Conservation (phyloP, 2,329 filamentous ascomycete species). For the Xylariaceae sp. region DNA sequence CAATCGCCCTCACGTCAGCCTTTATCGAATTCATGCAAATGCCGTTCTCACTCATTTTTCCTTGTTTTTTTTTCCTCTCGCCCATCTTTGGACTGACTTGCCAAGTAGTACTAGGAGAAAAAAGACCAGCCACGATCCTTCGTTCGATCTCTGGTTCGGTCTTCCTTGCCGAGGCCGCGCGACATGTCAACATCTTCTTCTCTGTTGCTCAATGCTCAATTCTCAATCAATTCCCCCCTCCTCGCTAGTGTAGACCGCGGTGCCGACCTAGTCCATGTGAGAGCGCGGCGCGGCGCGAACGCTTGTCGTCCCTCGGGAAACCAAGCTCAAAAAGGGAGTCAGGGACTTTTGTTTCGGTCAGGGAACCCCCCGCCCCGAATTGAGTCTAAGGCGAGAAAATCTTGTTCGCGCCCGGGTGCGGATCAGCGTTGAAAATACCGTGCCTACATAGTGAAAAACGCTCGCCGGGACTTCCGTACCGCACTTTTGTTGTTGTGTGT, state of each 20-base stretch:
- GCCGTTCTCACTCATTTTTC: neutral
- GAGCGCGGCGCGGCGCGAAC: too few relatives aligned
- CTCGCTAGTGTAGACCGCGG: too few relatives aligned
- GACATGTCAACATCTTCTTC: too few relatives aligned
- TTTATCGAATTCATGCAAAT: neutral
- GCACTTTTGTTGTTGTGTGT: too few relatives aligned
- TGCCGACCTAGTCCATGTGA: too few relatives aligned
- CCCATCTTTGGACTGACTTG: too few relatives aligned
- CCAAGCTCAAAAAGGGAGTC: neutral
- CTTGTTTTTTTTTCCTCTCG: neutral
- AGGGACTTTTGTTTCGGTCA: neutral
- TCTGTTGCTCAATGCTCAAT: slow-evolving; percentile 7
- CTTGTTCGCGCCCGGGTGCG: too few relatives aligned
- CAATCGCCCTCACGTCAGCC: neutral
- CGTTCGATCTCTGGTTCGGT: neutral
- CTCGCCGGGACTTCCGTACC: too few relatives aligned
- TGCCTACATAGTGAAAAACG: too few relatives aligned
- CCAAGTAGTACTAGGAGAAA: neutral
- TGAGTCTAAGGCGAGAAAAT: neutral
- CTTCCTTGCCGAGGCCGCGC: neutral
- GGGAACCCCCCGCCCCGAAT: neutral
- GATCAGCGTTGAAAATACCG: too few relatives aligned
- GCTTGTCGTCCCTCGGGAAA: neutral
- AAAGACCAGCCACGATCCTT: neutral
- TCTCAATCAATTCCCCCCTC: neutral